A percentile compares a stretch with the other conserved stretches of the same genome.
These are phyloP conservation scores for Monosporozyma solicola DNA, from an alignment of 805 yeast species.

Conservation along the genomic window DNA sequence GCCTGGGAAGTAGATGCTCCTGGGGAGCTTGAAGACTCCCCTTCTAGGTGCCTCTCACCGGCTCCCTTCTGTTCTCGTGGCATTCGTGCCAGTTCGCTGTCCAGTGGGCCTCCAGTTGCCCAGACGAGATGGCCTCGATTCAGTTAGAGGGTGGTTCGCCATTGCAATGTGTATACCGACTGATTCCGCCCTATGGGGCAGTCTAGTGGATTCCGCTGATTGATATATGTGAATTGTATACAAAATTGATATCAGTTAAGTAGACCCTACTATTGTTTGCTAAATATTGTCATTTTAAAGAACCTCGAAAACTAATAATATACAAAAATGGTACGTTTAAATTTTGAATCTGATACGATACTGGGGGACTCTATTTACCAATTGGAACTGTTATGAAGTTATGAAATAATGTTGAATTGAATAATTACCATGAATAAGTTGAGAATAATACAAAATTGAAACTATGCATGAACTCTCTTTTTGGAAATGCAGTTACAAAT, in stretches of 20 bases:
- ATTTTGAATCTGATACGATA: neutral
- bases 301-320: neutral
- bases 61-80: neutral
- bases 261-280: neutral
- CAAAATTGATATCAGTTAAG: neutral
- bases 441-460: neutral
- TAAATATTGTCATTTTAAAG: neutral
- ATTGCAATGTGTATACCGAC: neutral
- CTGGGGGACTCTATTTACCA: neutral
- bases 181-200: neutral
- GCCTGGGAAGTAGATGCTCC: too few species aligned
- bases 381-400: neutral
- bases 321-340: slow-evolving; percentile 1
- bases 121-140: neutral
- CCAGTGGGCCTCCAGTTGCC: neutral
- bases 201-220: neutral
- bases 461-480: too few species aligned
- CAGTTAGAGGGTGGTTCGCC: neutral
- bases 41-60: neutral
- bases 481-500: too few species aligned
- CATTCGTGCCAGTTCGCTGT: neutral
- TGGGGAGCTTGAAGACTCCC: too few species aligned
- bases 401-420: neutral
- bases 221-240: neutral
- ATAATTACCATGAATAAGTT: neutral